A percentile compares a stretch with the other conserved stretches of the same genome.
Evolutionary conservation across 176 grass and related monocot genomes (phyloP).

Genomic region (Avena atlantica): DNA sequence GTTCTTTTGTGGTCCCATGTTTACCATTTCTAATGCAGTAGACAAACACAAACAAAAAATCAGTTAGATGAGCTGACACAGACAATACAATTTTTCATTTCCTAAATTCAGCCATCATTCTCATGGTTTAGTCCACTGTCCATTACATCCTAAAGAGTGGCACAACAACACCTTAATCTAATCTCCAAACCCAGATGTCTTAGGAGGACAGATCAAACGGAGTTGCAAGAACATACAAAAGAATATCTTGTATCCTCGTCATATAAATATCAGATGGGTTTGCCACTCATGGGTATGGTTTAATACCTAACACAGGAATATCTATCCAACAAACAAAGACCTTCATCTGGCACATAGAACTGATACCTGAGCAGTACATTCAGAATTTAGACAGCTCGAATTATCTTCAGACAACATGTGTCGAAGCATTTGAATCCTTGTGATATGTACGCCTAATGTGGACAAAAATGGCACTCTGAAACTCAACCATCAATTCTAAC

Average conservation of each 20-base stretch:
- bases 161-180: neutral
- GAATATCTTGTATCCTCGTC: neutral
- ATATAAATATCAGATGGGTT: neutral
- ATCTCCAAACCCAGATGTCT: neutral
- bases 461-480: neutral
- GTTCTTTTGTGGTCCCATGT: conserved; percentile 13
- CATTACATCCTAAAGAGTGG: neutral
- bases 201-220: neutral
- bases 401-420: neutral
- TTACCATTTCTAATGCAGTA: conserved; percentile 42
- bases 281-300: neutral
- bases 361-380: neutral
- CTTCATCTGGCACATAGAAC: neutral
- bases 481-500: neutral
- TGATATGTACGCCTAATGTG: neutral
- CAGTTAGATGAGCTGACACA: neutral
- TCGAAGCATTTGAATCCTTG: neutral
- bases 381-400: neutral
- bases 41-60: neutral
- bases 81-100: neutral
- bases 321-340: neutral
- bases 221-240: neutral
- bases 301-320: neutral
- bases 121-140: neutral
- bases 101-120: neutral